Evolutionary conservation across 345 rosid species (phyloP), one percentile per base, ranked within the genome.

Genomic region (Gossypium bickii): DNA sequence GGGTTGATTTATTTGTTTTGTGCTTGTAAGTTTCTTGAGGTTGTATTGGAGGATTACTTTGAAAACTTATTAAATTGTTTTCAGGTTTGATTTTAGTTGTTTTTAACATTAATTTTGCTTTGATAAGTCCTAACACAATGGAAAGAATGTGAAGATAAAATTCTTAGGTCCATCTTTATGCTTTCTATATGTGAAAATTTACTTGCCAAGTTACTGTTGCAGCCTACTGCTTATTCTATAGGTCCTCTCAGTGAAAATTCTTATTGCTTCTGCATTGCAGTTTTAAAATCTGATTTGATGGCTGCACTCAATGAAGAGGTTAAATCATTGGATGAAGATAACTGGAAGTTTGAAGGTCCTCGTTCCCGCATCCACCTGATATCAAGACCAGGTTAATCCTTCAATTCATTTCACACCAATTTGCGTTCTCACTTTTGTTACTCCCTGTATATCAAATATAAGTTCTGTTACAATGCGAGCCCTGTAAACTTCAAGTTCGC

Each of bases 261-360:
- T 51, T 34, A 52, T 48, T 65, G 49, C 34, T 53, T 68, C 68
- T 20, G 12, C 20, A 15, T 60, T 80, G 83, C 86, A 94, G 98
- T 84, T 72, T 76, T 95, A 83, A 92, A 89, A 76, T 79, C 88
- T 78, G 99, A 94, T 86, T 67, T 94, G 74, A 84, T 87, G 89
- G 85, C 80, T 80, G 84, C 88, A 47, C 85, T 94, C 44, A 82
- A 89, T 75, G 90, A 90, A 86, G 90, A 83, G 87, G 98, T 89
- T 75, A 93, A 88, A 79, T 88, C 94, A 9, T 68, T 95, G 86
- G 99, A 95, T 73, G 94, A 90, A 77, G 99, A 95, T 83, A 89
- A 74, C 77, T 95, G 98, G 99, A 93, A 82, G 88, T 93, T 93
- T 59, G 89, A 91, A 61, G 98, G 91, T 43, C 99, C 97, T 49